phyloP scores from a whole-genome alignment of 2,329 filamentous ascomycete genomes.

The Pestalotiopsis fici region DNA sequence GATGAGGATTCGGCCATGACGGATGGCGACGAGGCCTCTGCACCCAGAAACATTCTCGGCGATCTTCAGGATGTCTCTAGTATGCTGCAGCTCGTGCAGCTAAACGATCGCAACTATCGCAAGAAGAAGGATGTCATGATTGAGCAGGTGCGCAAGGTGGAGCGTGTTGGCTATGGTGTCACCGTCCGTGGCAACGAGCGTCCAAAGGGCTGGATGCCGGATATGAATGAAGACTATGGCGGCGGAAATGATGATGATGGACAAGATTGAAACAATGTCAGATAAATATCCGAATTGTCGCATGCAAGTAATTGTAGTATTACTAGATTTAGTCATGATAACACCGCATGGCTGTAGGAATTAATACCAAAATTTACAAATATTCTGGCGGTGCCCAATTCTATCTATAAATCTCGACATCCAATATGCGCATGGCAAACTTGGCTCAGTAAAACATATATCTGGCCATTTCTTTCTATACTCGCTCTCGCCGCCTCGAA shows the following conservation, averaged over 20 bases:
- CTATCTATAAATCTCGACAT: too few relatives aligned
- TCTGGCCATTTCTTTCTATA: too few relatives aligned
- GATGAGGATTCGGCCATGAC: constrained; percentile 55
- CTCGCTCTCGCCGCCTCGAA: not conserved
- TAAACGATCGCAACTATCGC: constrained; percentile 56
- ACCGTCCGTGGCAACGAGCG: constrained; percentile 64
- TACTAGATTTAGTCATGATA: not conserved
- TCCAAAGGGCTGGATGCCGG: constrained; percentile 28
- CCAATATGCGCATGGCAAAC: too few relatives aligned
- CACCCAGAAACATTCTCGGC: constrained; percentile 64
- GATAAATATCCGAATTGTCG: not conserved
- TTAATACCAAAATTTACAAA: too few relatives aligned
- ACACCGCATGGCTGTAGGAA: too few relatives aligned
- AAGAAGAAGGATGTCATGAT: constrained; percentile 88
- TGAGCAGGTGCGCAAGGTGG: constrained; percentile 89
- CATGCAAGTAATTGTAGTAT: not conserved
- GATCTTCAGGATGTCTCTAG: constrained; percentile 81
- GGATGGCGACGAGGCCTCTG: constrained; percentile 20
- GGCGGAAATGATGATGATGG: constrained; percentile 3
- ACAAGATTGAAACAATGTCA: not conserved
- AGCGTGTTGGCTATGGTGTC: constrained; percentile 85
- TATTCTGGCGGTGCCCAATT: too few relatives aligned
- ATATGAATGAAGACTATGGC: constrained; percentile 8
- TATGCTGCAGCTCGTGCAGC: constrained; percentile 74
- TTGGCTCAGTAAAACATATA: too few relatives aligned